Evolutionary conservation across 768 basidiomycete species (phyloP), one percentile per base, ranked within the genome.

Genomic region (Kwoniella shandongensis): DNA sequence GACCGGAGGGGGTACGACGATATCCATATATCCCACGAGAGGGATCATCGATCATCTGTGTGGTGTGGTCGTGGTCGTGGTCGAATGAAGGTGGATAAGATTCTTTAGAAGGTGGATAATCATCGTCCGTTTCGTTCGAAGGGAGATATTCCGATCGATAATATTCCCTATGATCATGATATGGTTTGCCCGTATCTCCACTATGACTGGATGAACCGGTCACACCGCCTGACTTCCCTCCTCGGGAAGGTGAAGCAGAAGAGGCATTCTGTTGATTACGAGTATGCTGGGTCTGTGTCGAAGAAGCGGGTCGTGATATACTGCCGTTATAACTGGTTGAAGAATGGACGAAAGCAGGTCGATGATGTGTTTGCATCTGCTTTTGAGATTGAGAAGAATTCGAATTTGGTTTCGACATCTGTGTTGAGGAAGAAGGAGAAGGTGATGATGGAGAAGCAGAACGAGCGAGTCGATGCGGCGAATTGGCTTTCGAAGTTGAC

Each of bases 301-400:
- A 32, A 6, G 32, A 32, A 6, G 32, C 32, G 32, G 32, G 32
- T 32, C 22, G 41, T 18, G 17, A 6, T 5, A 7, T 6, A 42
- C n/a, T n/a, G n/a, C 22, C 41, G n/a, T 6, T 42, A 25, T 39
- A 54, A 23, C 58, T 60, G 3, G 65, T 66, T 13, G 57, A 53
- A 15, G 65, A 57, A 44, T 66, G 65, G 4, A 50, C 23, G 47
- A 66, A 66, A 5, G 51, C 29, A 41, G 65, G 65, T 57, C 65
- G 54, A 53, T 66, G 54, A 25, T 59, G 54, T 5, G 11, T 22
- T 30, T 20, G 25, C 30, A 22, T 13, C 32, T 32, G 7, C 32
- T 13, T 6, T 32, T 13, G 7, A 6, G 32, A 13, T 32, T 13
- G 13, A 32, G 13, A 6, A 6, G 6, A 13, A 32, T 32, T 13